Conservation (phyloP, 2,329 filamentous ascomycete genomes). For the Pseudomassariella vexata region DNA sequence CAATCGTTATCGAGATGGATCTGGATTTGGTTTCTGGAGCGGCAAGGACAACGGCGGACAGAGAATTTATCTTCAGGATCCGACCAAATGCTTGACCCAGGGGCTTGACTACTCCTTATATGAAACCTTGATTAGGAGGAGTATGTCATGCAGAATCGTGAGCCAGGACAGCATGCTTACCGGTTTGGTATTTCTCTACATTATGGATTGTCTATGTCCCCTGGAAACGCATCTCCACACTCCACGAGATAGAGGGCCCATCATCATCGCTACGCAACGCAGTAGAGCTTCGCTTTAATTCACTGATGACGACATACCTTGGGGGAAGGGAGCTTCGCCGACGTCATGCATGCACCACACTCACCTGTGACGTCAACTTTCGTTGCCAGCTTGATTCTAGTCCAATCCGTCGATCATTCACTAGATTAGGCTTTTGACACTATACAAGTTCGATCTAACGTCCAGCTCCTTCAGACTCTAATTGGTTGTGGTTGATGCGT, state of each 20-base stretch:
- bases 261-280: slow-evolving; percentile 1
- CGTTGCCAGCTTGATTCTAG: no score
- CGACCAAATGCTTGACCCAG: neutral
- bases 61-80: neutral
- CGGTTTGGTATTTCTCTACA: slow-evolving; percentile 2
- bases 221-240: slow-evolving; percentile 3
- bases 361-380: slow-evolving; percentile 4
- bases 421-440: no score
- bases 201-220: slow-evolving; percentile 3
- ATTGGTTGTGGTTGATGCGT: no score
- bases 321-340: neutral
- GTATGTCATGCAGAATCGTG: slow-evolving; percentile 5
- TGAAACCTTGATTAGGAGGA: slow-evolving; percentile 1
- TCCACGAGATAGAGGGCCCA: neutral
- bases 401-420: no score
- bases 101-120: neutral
- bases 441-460: no score
- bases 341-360: slow-evolving; percentile 4
- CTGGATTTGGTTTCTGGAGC: no score
- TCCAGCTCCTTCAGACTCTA: no score
- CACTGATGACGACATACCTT: slow-evolving; percentile 5
- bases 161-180: neutral
- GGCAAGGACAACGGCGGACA: no score
- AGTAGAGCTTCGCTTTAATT: slow-evolving; percentile 2
- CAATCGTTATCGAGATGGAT: neutral